A percentile compares a stretch with the other conserved stretches of the same genome.
phyloP scores from a whole-genome alignment of 2,329 filamentous ascomycete genomes.

The Penicillium olsonii region DNA sequence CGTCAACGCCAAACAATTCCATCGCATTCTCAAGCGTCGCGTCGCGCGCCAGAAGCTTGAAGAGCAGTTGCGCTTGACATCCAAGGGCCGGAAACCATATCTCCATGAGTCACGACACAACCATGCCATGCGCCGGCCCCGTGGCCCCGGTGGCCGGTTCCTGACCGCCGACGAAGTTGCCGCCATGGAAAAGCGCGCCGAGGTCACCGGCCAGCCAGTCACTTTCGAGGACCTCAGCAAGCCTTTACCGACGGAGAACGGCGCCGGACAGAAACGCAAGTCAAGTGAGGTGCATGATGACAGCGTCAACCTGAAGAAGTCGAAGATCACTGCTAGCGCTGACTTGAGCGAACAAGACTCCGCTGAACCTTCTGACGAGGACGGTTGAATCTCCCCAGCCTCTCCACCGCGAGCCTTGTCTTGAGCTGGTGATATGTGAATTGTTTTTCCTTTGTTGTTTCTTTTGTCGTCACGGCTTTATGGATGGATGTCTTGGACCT shows the following conservation, averaged over 20 bases:
- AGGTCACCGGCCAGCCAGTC: conserved; percentile 19
- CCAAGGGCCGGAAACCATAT: conserved; percentile 94
- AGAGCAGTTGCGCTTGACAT: conserved; percentile 86
- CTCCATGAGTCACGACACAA: conserved; percentile 97
- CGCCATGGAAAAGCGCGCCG: conserved; percentile 73
- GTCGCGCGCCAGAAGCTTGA: conserved; percentile 92
- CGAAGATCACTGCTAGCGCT: conserved; percentile 52
- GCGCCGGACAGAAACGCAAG: conserved; percentile 52
- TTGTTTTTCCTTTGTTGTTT: conserved; percentile 23
- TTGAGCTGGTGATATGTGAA: conserved; percentile 11
- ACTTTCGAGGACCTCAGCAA: conserved; percentile 36
- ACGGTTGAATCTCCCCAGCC: conserved; percentile 38
- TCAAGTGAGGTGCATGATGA: conserved; percentile 50
- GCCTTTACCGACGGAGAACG: conserved; percentile 34
- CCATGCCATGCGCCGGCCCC: conserved; percentile 92
- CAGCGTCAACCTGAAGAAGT: conserved; percentile 51
- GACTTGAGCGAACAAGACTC: conserved; percentile 57
- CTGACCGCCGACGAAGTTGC: conserved; percentile 95
- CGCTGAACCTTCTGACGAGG: conserved; percentile 51
- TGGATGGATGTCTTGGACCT: conserved; percentile 33
- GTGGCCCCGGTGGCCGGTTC: conserved; percentile 92
- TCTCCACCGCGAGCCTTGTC: conserved; percentile 1
- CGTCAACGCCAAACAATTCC: conserved; percentile 98
- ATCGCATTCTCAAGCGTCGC: conserved; percentile 90
- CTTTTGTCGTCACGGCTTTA: conserved; percentile 31